Evolutionary conservation across 2,329 filamentous ascomycete genomes (phyloP).

Genomic region (Penicillium psychrosexuale): DNA sequence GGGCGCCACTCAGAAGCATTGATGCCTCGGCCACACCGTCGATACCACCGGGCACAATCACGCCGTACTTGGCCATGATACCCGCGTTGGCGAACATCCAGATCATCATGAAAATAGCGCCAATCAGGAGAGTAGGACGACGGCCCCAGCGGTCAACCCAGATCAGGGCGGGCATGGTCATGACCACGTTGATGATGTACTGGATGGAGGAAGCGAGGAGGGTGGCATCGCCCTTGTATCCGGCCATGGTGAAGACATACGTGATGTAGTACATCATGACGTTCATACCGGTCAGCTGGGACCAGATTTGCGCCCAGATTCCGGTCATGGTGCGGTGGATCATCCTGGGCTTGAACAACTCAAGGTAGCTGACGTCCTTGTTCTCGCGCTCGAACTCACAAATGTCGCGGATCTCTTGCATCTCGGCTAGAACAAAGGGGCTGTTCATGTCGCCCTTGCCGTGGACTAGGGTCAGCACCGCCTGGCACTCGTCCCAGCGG

Average conservation of each 20-base stretch:
- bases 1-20: conserved; percentile 39
- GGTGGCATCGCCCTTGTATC: conserved; percentile 56
- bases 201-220: conserved; percentile 67
- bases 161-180: conserved; percentile 72
- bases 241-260: conserved; percentile 71
- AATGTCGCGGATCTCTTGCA: conserved; percentile 69
- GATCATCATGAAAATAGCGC: conserved; percentile 61
- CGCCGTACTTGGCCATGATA: conserved; percentile 39
- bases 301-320: conserved; percentile 72
- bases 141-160: conserved; percentile 75
- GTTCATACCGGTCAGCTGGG: conserved; percentile 73
- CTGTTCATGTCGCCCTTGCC: conserved; percentile 62
- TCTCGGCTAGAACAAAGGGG: conserved; percentile 64
- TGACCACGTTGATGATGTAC: conserved; percentile 75
- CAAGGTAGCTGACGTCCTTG: conserved; percentile 65
- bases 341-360: conserved; percentile 71
- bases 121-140: conserved; percentile 63
- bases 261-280: conserved; percentile 71
- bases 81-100: conserved; percentile 46
- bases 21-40: conserved; percentile 35
- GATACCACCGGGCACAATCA: conserved; percentile 42
- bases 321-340: conserved; percentile 70
- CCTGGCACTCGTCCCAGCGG: conserved; percentile 54
- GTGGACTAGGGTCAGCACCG: conserved; percentile 57
- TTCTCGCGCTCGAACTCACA: conserved; percentile 71